Conservation (phyloP, 2,329 filamentous ascomycete species). For the Lojkania enalia region DNA sequence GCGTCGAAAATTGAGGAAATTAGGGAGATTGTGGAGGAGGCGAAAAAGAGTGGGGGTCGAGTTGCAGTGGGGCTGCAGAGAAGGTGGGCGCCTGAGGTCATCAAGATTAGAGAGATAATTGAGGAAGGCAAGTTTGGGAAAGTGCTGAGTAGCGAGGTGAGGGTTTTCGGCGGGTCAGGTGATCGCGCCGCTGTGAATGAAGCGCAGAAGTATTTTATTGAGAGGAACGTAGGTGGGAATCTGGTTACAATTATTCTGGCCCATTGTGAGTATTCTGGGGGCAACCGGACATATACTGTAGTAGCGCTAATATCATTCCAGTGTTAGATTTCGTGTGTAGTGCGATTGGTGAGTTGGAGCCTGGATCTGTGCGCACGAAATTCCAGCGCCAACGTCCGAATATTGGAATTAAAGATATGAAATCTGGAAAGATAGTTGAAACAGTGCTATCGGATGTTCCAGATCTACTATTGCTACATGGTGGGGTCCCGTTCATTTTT, state of each 20-base stretch:
- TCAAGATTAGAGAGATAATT: slow-evolving; percentile 49
- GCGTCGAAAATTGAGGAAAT: slow-evolving; percentile 45
- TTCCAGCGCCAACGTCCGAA: slow-evolving; percentile 54
- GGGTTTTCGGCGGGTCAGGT: slow-evolving; percentile 19
- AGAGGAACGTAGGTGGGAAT: slow-evolving; percentile 49
- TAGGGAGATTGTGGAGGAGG: slow-evolving; percentile 46
- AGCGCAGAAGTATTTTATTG: slow-evolving; percentile 53
- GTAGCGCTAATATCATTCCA: slow-evolving; percentile 50
- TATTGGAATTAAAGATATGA: slow-evolving; percentile 25
- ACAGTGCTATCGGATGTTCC: slow-evolving; percentile 47
- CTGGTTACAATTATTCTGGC: slow-evolving; percentile 40
- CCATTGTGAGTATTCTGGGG: slow-evolving; percentile 31
- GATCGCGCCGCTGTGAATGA: slow-evolving; percentile 20
- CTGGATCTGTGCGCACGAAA: slow-evolving; percentile 38
- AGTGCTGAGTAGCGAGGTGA: slow-evolving; percentile 41
- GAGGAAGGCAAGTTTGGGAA: slow-evolving; percentile 46
- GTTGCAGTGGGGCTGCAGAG: slow-evolving; percentile 55
- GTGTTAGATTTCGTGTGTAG: no score
- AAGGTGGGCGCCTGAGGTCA: slow-evolving; percentile 43
- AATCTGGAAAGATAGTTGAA: slow-evolving; percentile 32
- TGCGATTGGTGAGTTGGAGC: slow-evolving; percentile 54
- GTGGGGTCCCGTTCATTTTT: slow-evolving; percentile 16
- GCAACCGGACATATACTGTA: no score
- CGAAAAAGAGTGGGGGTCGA: slow-evolving; percentile 44
- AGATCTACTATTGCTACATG: slow-evolving; percentile 50